phyloP scores from a whole-genome alignment of 306 rosid species.

The Vigna trinervia region DNA sequence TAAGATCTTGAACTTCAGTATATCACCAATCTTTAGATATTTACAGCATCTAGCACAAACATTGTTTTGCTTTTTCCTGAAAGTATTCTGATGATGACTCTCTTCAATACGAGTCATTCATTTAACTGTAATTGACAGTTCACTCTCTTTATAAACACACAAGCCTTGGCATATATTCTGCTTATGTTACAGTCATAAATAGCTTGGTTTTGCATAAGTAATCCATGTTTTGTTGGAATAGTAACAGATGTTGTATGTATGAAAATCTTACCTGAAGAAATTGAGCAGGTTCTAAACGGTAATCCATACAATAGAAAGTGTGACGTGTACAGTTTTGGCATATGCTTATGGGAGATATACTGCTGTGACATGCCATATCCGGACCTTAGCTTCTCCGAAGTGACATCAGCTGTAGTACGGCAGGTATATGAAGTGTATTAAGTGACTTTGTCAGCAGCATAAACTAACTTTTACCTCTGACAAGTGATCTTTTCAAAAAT shows the following conservation, averaged over 20 bases:
- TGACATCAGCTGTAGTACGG: constrained; percentile 92
- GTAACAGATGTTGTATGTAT: constrained; percentile 37
- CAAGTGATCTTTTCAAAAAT: neutral
- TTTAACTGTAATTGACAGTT: constrained; percentile 3
- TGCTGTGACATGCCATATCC: constrained; percentile 99
- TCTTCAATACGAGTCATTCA: neutral
- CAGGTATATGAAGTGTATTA: constrained; percentile 61
- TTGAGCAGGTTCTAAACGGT: constrained; percentile 93
- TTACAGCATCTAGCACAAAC: neutral
- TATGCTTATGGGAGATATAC: constrained; percentile 98
- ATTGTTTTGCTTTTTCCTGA: neutral
- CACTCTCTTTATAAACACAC: constrained; percentile 4
- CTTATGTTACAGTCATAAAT: neutral
- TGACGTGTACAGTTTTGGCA: constrained; percentile 93
- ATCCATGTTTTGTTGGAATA: constrained; percentile 37
- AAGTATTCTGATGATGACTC: neutral
- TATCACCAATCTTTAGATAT: neutral
- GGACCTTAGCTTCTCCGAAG: constrained; percentile 96
- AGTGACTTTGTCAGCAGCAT: constrained; percentile 35
- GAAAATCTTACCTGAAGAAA: constrained; percentile 45
- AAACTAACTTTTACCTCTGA: neutral
- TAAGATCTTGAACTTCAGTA: neutral
- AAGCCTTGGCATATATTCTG: constrained; percentile 21
- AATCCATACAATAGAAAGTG: constrained; percentile 94
- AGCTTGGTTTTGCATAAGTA: constrained; percentile 35